Evolutionary conservation across 768 basidiomycete species (phyloP).

Genomic region (Russula earlei): DNA sequence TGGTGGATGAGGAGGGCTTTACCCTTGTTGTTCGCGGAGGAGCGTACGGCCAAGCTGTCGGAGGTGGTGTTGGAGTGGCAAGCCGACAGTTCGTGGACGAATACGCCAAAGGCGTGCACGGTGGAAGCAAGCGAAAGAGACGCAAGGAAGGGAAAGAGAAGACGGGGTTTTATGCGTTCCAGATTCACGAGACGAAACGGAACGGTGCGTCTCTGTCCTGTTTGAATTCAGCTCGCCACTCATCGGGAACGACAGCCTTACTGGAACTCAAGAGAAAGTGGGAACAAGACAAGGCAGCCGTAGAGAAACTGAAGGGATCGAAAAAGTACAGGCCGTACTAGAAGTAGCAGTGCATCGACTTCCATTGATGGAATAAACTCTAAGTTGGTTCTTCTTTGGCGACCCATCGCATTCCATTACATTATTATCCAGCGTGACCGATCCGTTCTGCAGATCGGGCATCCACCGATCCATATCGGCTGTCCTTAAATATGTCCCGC

Average conservation of each 20-base stretch:
- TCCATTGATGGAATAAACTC: neutral
- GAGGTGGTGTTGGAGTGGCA: constrained; percentile 64
- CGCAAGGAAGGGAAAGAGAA: constrained; percentile 56
- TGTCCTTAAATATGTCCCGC: neutral
- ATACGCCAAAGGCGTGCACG: constrained; percentile 8
- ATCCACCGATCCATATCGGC: neutral
- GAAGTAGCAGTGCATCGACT: no score
- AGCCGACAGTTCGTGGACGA: constrained; percentile 44
- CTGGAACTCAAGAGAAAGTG: constrained; percentile 64
- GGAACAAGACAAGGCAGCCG: constrained; percentile 81
- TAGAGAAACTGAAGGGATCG: constrained; percentile 69
- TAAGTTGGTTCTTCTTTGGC: neutral
- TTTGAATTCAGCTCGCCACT: constrained; percentile 1
- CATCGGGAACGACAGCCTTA: constrained; percentile 32
- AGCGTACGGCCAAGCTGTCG: constrained; percentile 79
- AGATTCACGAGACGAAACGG: constrained; percentile 82
- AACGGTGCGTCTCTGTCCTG: constrained; percentile 41
- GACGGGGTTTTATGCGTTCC: constrained; percentile 78
- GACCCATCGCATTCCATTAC: no score
- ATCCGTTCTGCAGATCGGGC: neutral
- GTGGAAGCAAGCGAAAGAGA: constrained; percentile 42
- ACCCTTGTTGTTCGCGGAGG: constrained; percentile 91
- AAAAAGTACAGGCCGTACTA: constrained; percentile 84
- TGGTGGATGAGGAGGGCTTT: constrained; percentile 93
- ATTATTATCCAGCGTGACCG: neutral